Evolutionary conservation across 192 early-diverging fungal genomes (phyloP), one percentile per base, ranked within the genome.

Genomic region (Ramicandelaber brevisporus): DNA sequence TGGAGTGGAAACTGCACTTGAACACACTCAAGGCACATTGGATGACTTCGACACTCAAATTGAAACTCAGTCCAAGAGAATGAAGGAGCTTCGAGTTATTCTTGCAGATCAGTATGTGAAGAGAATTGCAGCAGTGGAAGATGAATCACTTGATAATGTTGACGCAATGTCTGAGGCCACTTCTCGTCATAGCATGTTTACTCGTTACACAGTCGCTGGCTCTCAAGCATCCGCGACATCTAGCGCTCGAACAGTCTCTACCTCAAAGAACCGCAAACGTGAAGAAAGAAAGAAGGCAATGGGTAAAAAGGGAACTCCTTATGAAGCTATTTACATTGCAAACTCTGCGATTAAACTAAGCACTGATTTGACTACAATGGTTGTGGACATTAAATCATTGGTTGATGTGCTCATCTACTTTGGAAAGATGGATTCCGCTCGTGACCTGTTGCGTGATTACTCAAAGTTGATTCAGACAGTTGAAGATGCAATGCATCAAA

Each of bases 121-220:
- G 15, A 19, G 38, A 46, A 7, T 24, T 19, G 33, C 39, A 32
- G 14, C 29, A n/a, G 46, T 36, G 2, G 58, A 67, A 23, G 72
- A 74, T 22, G 40, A 40, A 9, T 7, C 53, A 12, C 38, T 80
- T n/a, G 78, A 88, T 31, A 72, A 82, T 42, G 59, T 90, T 7
- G 90, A 97, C 42, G 68, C 87, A 56, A 71, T 87, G 57, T 88
- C 87, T 0, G 90, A 97, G 42, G 89, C 90, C 4, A 76, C 78
- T 3, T 86, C 82, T 3, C 84, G 90, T 80, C 73, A 70, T 13
- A 87, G 78, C 38, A 64, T 69, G 27, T 74, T 78, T 36, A 89
- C 75, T 26, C 65, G 71, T 6, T 74, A 73, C 33, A 81, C 80
- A 4, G 55, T 41, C 4, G 63, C 69, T 5, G 58, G 63, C 19